A percentile compares a stretch with the other conserved stretches of the same genome.
These are phyloP conservation scores for Pichia membranifaciens DNA, from an alignment of 805 yeast species.

Conservation along the genomic window DNA sequence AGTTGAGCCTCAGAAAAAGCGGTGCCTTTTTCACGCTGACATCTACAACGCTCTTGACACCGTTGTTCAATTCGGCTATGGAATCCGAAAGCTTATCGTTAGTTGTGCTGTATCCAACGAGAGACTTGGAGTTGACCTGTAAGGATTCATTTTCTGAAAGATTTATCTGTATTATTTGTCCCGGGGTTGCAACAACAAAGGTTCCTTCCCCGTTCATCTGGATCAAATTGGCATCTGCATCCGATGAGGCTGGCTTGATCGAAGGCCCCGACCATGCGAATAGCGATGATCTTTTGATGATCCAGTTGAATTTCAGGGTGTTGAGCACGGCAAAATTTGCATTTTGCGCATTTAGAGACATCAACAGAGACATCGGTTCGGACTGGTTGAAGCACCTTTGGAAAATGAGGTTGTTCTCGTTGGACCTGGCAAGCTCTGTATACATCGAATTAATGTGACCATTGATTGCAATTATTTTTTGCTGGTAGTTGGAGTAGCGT, in stretches of 20 bases:
- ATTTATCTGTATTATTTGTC: conserved; percentile 34
- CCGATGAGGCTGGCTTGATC: conserved; percentile 1
- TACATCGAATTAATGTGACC: conserved; percentile 33
- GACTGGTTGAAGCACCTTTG: conserved; percentile 31
- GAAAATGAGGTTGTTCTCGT: conserved; percentile 21
- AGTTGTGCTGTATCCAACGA: conserved; percentile 33
- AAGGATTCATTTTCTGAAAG: conserved; percentile 34
- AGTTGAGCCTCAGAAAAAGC: not conserved
- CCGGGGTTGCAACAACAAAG: conserved; percentile 35
- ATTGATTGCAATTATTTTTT: conserved; percentile 39
- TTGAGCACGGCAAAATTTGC: conserved; percentile 32
- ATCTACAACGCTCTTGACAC: conserved; percentile 20
- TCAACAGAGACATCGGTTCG: conserved; percentile 29
- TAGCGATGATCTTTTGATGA: conserved; percentile 32
- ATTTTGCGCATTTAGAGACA: conserved; percentile 32
- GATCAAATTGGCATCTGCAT: conserved; percentile 10
- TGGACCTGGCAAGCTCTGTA: conserved; percentile 23
- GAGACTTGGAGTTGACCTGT: conserved; percentile 33
- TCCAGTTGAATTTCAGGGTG: conserved; percentile 29
- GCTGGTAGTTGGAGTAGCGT: conserved; percentile 33
- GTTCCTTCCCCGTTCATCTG: conserved; percentile 34
- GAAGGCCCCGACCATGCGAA: conserved; percentile 43
- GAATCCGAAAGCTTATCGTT: conserved; percentile 1
- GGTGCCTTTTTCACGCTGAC: conserved; percentile 23
- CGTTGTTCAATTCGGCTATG: conserved; percentile 9